phyloP scores from a whole-genome alignment of 2,329 filamentous ascomycete species.

The Exophiala spinifera region DNA sequence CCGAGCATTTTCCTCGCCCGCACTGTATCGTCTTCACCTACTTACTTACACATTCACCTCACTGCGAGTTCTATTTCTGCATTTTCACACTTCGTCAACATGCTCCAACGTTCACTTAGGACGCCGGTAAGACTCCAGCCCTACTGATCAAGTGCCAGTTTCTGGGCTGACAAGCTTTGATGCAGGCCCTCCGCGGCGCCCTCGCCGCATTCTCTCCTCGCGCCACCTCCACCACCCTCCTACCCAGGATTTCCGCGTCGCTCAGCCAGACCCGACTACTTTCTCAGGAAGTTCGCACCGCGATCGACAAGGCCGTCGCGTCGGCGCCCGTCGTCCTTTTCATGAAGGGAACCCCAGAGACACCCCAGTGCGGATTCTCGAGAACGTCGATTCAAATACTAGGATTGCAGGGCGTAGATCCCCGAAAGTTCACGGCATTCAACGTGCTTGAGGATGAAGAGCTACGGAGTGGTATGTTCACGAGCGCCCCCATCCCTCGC shows the following conservation, averaged over 20 bases:
- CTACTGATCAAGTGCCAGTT: background rate
- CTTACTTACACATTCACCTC: background rate
- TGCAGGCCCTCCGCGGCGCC: slow-evolving; percentile 26
- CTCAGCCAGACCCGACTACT: slow-evolving; percentile 54
- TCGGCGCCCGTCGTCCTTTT: slow-evolving; percentile 93
- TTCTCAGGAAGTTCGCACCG: slow-evolving; percentile 72
- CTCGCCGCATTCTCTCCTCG: slow-evolving; percentile 23
- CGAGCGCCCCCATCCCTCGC: background rate
- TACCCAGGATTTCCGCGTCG: slow-evolving; percentile 26
- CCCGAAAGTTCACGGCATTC: slow-evolving; percentile 93
- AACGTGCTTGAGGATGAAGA: slow-evolving; percentile 93
- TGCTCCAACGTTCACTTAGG: slow-evolving; percentile 18
- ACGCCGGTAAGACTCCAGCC: slow-evolving; percentile 10
- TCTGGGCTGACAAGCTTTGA: background rate
- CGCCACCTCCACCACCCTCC: slow-evolving; percentile 34
- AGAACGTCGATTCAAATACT: slow-evolving; percentile 92
- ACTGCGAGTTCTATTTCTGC: background rate
- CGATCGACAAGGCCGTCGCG: slow-evolving; percentile 85
- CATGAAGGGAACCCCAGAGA: slow-evolving; percentile 98
- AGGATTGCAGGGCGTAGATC: slow-evolving; percentile 90
- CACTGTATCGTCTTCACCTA: background rate
- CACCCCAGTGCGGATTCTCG: slow-evolving; percentile 94
- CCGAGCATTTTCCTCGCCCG: slow-evolving; percentile 14
- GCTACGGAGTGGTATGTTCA: slow-evolving; percentile 67
- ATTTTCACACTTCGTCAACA: background rate